Base-by-base conservation (phyloP, 805 yeast genomes). In the Kazachstania viticola region DNA sequence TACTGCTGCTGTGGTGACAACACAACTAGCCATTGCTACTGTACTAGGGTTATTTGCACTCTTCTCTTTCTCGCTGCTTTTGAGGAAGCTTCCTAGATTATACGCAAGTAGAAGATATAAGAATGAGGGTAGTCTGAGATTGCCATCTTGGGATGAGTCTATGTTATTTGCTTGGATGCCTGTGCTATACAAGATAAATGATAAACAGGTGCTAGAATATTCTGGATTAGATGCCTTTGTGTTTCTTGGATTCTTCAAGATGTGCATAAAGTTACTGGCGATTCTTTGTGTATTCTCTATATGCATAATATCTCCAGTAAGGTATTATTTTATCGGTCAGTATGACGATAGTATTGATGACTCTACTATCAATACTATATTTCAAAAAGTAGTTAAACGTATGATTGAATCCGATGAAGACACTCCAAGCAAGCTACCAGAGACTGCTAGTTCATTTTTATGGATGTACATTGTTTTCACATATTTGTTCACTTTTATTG, bases 191-290 rank as follows among this genome's bases (percentile, higher is more conserved):
- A 55, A 56, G 9, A 74, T 87, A 14, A 63, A 67, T 17, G 97
- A 88, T 44, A 65, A 70, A 12, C 85, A 84, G 36, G 70, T 91
- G 2, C 64, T 88, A 31, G 88, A 84, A 38, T 79, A 77, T 47
- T 95, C 96, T 3, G 98, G 98, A 0, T 58, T 88, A 27, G 98
- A 88, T 59, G 96, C 96, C 1, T 85, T 71, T 58, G 97, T 91
- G 29, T 88, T 82, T 48, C 58, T 88, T 21, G 85, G 85, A 3
- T 87, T 88, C 52, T 91, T 91, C 68, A 78, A 81, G 38, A 82
- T 85, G 81, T 71, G 91, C 38, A 81, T 87, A 30, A 73, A 73
- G 50, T 61, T 82, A 7, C 56, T 88, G 16, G 56, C 71, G 3
- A 58, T 71, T 1, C 77, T 85, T 48, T 68, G 82, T 29, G 36